Base-by-base conservation (phyloP, 148 eudicot species). In the Vaccinium myrtillus region DNA sequence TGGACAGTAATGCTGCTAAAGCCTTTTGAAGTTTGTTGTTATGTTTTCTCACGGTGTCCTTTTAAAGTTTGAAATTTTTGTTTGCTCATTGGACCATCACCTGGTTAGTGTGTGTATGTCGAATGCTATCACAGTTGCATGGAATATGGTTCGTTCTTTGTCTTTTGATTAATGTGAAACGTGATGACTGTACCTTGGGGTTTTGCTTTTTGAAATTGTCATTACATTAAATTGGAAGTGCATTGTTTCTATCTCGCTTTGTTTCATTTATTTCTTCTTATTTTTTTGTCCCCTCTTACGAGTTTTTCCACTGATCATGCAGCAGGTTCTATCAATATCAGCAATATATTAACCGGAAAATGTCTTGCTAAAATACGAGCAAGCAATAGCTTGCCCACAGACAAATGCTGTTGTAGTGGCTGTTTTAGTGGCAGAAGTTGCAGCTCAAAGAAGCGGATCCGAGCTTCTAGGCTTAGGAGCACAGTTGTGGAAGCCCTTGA, bases 261-360 rank as follows among this genome's bases (percentile, higher is more conserved):
- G 14, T 50, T 84, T 78, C 48, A 8, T 53, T 55, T 84, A 4
- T 78, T 46, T 84, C 27, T 21, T 59, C 10, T 59, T n/a, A 0
- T 55, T 55, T 55, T 55, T 55, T 16, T 54, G 14, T 43, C 6
- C 46, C 6, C 50, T 59, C 27, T 21, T 21, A 70, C 54, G 55
- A 36, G 13, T 88, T 19, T 75, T 70, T 81, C 67, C 30, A 77
- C 49, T 67, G 54, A 70, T 83, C 21, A 11, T 92, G 90, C 96
- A 93, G 97, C 96, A 79, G 98, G 98, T 12, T 94, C 98, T 5
- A 95, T 95, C 81, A 94, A 97, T 85, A 92, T 97, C 86, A 97
- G 99, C 88, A 96, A 96, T 84, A 96, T 96, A 83, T 86, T 96
- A 86, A 96, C 97, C 0, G 99, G 99, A 53, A 96, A 94, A 89